phyloP scores from a whole-genome alignment of 2,329 filamentous ascomycete genomes.

The Malbranchea zuffiana region DNA sequence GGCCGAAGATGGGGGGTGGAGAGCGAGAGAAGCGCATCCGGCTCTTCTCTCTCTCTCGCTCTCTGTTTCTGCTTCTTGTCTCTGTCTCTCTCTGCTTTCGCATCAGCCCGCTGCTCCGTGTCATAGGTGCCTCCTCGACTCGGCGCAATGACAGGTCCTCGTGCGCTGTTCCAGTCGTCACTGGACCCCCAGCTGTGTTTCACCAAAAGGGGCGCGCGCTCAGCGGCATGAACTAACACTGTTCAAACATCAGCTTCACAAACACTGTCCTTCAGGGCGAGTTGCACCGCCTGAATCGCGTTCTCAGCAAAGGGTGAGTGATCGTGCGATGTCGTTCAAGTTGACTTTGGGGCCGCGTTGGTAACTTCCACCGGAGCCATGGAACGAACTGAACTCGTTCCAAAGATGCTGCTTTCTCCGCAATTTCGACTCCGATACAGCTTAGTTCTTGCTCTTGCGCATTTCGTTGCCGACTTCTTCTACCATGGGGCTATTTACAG shows the following conservation, averaged over 20 bases:
- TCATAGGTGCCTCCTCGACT: neutral
- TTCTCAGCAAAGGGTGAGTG: too few relatives aligned
- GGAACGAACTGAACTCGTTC: too few relatives aligned
- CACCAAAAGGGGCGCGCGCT: too few relatives aligned
- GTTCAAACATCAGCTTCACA: neutral
- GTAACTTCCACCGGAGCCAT: too few relatives aligned
- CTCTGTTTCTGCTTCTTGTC: neutral
- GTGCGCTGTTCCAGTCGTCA: constrained; percentile 1
- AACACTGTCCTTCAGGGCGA: neutral
- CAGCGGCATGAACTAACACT: neutral
- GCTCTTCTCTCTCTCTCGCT: neutral
- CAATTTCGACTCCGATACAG: too few relatives aligned
- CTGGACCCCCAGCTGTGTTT: constrained; percentile 5
- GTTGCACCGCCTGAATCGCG: neutral
- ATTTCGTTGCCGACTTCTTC: too few relatives aligned
- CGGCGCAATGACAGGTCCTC: constrained; percentile 7
- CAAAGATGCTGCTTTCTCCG: too few relatives aligned
- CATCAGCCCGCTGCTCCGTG: neutral
- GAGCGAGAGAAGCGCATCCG: neutral
- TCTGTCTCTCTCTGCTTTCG: neutral
- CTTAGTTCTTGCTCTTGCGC: too few relatives aligned
- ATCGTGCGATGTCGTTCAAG: constrained; percentile 6
- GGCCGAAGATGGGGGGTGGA: neutral
- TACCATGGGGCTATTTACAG: too few relatives aligned
- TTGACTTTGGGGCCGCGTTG: too few relatives aligned